A percentile compares a stretch with the other conserved stretches of the same genome.
Conservation (phyloP, 768 basidiomycete species). For the Kwoniella mangroviensis region DNA sequence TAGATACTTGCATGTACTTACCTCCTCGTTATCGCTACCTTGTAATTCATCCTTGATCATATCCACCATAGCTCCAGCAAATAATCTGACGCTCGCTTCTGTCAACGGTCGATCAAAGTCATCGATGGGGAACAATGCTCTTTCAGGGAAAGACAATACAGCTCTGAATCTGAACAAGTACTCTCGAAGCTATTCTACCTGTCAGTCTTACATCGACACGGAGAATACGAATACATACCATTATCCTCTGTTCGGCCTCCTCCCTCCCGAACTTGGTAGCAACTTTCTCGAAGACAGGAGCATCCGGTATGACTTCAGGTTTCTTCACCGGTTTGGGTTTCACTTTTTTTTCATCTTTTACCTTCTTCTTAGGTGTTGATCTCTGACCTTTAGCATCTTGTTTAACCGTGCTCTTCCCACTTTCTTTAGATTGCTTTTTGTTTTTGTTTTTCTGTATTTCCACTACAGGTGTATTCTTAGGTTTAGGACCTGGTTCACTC, state of each 20-base stretch:
- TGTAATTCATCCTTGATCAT: slow-evolving; percentile 36
- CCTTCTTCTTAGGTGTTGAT: slow-evolving; percentile 10
- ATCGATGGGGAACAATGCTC: slow-evolving; percentile 37
- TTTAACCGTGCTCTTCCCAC: not conserved
- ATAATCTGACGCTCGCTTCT: slow-evolving; percentile 42
- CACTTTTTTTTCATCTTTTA: slow-evolving; percentile 16
- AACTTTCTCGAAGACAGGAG: slow-evolving; percentile 43
- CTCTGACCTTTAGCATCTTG: slow-evolving; percentile 4
- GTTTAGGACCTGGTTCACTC: not conserved
- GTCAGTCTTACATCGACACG: not conserved
- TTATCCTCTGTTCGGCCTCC: slow-evolving; percentile 41
- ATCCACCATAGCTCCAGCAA: slow-evolving; percentile 47
- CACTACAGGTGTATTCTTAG: slow-evolving; percentile 11
- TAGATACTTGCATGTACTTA: slow-evolving; percentile 16
- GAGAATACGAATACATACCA: slow-evolving; percentile 20
- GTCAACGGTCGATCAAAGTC: slow-evolving; percentile 49
- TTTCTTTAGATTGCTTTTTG: slow-evolving; percentile 11
- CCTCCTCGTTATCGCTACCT: slow-evolving; percentile 26
- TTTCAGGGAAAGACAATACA: slow-evolving; percentile 34
- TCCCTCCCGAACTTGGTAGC: slow-evolving; percentile 33
- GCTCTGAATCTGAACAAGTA: slow-evolving; percentile 39
- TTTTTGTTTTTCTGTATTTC: slow-evolving; percentile 6
- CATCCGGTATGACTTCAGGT: slow-evolving; percentile 17
- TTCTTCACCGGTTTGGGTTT: slow-evolving; percentile 18
- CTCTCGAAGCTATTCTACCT: slow-evolving; percentile 35